phyloP scores from a whole-genome alignment of 441 rosid species.

The Daphne laureola region DNA sequence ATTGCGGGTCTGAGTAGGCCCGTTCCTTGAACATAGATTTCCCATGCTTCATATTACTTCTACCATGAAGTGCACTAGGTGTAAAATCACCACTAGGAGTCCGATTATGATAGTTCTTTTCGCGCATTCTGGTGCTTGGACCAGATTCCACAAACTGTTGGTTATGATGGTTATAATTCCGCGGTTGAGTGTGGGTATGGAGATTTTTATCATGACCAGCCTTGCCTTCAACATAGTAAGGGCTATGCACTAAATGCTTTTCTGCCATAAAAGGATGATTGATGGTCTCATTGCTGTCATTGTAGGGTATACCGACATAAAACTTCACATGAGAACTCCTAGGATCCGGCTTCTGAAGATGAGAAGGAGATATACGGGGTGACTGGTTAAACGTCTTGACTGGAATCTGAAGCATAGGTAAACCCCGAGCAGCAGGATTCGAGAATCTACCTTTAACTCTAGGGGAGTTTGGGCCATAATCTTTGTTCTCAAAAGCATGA shows the following conservation, averaged over 20 bases:
- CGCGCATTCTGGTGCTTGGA: conserved; percentile 24
- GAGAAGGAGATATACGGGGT: conserved; percentile 41
- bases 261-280: conserved; percentile 18
- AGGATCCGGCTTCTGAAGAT: conserved; percentile 30
- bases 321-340: conserved; percentile 15
- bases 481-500: conserved; percentile 40
- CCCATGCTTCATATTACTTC: conserved; percentile 24
- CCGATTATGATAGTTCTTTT: conserved; percentile 28
- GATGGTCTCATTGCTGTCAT: conserved; percentile 20
- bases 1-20: conserved; percentile 47
- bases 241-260: conserved; percentile 22
- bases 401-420: conserved; percentile 26
- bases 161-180: conserved; percentile 27
- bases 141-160: conserved; percentile 34
- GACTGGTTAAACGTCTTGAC: conserved; percentile 29
- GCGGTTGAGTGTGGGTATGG: conserved; percentile 23
- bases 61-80: conserved; percentile 20
- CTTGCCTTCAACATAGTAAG: conserved; percentile 26
- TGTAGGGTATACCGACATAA: conserved; percentile 13
- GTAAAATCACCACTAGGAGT: conserved; percentile 37
- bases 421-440: conserved; percentile 27
- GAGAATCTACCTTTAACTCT: conserved; percentile 22
- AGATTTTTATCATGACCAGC: conserved; percentile 25
- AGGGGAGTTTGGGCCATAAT: conserved; percentile 30
- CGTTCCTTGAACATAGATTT: conserved; percentile 34